Evolutionary conservation across 257 asterid species (phyloP), one percentile per base, ranked within the genome.

Genomic region (Nicotiana attenuata): DNA sequence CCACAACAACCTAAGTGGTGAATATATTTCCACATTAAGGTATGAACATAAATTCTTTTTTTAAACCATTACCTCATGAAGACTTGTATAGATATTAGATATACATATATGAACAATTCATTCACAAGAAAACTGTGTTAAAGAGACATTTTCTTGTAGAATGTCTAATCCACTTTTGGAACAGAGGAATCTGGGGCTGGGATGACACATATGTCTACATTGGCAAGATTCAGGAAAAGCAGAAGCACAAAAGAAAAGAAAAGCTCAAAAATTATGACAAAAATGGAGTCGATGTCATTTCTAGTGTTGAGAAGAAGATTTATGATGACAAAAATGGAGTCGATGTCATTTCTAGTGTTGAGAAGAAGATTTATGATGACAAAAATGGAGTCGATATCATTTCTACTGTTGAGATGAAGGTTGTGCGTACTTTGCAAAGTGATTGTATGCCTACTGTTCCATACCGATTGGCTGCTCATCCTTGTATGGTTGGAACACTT

Each of bases 121-220:
- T 64, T 14, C 5, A 5, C n/a, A 63, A 56, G 61, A 16, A 16
- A 17, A 17, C 3, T 56, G 4, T 6, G 7, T 56, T 56, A 50
- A 50, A 50, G 17, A 11, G 56, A 17, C 56, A 50, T 50, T 56
- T 56, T 17, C 24, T 56, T 17, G 2, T 17, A 19, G 5, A 5
- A 6, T 56, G 17, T n/a, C 65, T 60, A 11, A 17, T 52, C 15
- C 57, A 67, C 57, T 50, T 83, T 60, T 69, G 45, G 50, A 82
- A 78, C 92, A 95, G 98, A 86, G 98, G 92, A 78, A 69, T 87
- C 82, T 95, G 99, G 99, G 97, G 99, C 78, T 95, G 98, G 99
- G 99, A 95, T 76, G 97, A 95, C 85, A 90, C 98, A 11, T 85
- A 88, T 53, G 80, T 95, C 82, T 92, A 85, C 89, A 87, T 91